Evolutionary conservation across 2,329 filamentous ascomycete species (phyloP).

Genomic region (Talaromyces sp.): DNA sequence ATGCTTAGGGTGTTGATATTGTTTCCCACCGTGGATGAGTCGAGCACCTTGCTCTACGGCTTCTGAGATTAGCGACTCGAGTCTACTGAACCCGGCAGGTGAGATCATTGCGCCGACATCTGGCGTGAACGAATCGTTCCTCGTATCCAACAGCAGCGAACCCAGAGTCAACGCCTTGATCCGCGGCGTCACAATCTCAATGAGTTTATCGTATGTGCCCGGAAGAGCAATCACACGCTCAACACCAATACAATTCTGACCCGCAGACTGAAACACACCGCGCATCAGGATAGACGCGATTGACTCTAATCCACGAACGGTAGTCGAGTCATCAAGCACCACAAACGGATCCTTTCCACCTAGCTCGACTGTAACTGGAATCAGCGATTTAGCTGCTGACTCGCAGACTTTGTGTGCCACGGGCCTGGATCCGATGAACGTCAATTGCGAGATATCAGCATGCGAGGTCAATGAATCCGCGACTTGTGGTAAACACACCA

Average conservation of each 20-base stretch:
- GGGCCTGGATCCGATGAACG: conserved; percentile 88
- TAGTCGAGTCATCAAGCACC: conserved; percentile 73
- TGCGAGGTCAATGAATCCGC: conserved; percentile 83
- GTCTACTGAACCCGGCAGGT: conserved; percentile 66
- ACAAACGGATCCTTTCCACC: conserved; percentile 94
- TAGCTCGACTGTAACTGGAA: conserved; percentile 83
- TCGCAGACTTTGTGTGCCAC: conserved; percentile 86
- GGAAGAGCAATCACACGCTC: conserved; percentile 85
- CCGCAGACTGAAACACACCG: conserved; percentile 90
- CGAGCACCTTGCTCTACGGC: conserved; percentile 77
- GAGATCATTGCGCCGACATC: conserved; percentile 94
- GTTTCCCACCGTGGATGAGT: conserved; percentile 75
- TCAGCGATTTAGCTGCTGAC: conserved; percentile 82
- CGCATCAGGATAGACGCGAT: conserved; percentile 83
- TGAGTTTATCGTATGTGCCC: conserved; percentile 69
- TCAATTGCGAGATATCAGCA: conserved; percentile 79
- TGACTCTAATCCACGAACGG: conserved; percentile 58
- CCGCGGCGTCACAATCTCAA: conserved; percentile 68
- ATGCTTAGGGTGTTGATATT: conserved; percentile 68
- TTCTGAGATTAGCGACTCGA: conserved; percentile 74
- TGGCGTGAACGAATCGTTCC: conserved; percentile 31
- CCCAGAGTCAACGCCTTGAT: conserved; percentile 75
- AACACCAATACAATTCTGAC: conserved; percentile 97
- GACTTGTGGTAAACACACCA: conserved; percentile 83
- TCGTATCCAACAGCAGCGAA: conserved; percentile 58